Base-by-base conservation (phyloP, 352 stramenopile genomes). In the Phytophthora hybrid region DNA sequence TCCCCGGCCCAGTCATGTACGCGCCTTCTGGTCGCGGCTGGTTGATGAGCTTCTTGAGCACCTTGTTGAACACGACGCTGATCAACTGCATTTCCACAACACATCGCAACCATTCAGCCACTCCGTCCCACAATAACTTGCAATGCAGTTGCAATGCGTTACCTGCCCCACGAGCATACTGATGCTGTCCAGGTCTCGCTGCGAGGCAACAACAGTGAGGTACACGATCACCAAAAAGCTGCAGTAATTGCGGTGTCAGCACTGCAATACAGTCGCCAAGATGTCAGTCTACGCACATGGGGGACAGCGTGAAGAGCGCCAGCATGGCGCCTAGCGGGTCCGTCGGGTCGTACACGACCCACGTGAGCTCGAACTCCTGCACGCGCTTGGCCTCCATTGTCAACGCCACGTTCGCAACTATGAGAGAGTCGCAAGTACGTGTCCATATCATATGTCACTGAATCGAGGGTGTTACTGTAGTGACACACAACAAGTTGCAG, bases 151-250 rank as follows among this genome's bases (percentile, higher is more conserved):
- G 26, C 37, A 6, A 21, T 19, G 3, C 10, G 5, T 21, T 62
- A 94, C 87, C 77, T 96, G 88, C 6, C 90, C 90, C 21, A 89
- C 53, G 41, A 95, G 76, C 74, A 94, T 84, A 16, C 73, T 80
- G 34, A 94, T 85, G 53, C 76, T 88, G 77, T 95, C 83, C 46
- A 96, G 67, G 66, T 96, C 90, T 54, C 90, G 83, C 78, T 95
- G 88, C 59, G 91, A 94, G 10, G 82, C 76, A 23, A 95, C 76
- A 41, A 94, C 72, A 61, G 90, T 95, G 56, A 83, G 66, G 76
- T 93, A 93, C 79, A 93, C 93, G 74, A 96, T 89, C 70, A 93
- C 85, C 68, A 96, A 80, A 69, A 94, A 96, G 55, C 89, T 96
- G 74, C 1, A 63, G 9, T 7, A 57, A 47, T n/a, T n/a, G 52